Conservation (phyloP, 305 asterid genomes). For the Rubia peregrina region DNA sequence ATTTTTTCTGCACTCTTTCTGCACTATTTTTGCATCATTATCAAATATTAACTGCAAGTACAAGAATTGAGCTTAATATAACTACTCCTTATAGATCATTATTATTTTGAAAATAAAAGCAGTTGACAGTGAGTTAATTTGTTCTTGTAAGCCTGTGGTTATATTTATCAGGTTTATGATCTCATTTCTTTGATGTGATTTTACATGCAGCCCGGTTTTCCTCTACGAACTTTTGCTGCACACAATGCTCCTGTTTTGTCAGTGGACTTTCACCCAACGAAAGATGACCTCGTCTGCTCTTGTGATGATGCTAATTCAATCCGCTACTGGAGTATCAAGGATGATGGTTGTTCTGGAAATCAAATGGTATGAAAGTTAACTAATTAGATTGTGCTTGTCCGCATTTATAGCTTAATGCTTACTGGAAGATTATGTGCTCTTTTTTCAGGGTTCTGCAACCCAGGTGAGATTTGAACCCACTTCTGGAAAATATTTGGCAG, state of each 20-base stretch:
- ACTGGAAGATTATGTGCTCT: background rate
- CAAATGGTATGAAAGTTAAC: conserved; percentile 19
- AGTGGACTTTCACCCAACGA: conserved; percentile 34
- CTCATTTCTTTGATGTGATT: conserved; percentile 5
- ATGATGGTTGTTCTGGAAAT: conserved; percentile 29
- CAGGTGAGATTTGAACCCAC: conserved; percentile 33
- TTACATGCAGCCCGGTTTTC: conserved; percentile 24
- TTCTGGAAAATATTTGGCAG: conserved; percentile 31
- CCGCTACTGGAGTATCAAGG: conserved; percentile 32
- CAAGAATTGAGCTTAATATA: too few species aligned
- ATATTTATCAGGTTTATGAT: background rate
- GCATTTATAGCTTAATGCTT: background rate
- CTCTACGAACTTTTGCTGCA: conserved; percentile 28
- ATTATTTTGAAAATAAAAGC: too few species aligned
- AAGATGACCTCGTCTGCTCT: conserved; percentile 31
- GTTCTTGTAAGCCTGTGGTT: background rate
- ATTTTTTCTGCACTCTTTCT: too few species aligned
- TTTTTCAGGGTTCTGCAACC: conserved; percentile 29
- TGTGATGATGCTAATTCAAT: conserved; percentile 25
- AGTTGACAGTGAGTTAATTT: background rate
- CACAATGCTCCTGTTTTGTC: conserved; percentile 31
- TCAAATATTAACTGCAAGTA: too few species aligned
- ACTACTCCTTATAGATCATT: too few species aligned
- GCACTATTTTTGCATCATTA: too few species aligned
- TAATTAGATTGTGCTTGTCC: background rate